Conservation (phyloP, 2,329 filamentous ascomycete species). For the Scytalidium sp. region DNA sequence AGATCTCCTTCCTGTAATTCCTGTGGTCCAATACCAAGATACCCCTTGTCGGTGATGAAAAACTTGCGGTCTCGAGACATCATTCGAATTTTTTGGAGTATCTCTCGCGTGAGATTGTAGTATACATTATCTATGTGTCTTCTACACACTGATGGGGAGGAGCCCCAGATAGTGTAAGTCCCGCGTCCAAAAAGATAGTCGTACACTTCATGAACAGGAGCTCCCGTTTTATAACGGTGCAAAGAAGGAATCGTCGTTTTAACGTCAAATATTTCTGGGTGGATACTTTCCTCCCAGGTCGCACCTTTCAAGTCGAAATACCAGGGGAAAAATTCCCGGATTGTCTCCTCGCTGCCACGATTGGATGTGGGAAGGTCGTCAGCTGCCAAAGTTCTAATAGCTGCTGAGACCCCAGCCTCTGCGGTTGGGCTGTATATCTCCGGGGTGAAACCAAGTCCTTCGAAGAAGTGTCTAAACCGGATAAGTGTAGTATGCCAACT, state of each 20-base stretch:
- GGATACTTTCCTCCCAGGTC: not conserved
- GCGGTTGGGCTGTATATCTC: not conserved
- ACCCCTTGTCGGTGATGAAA: slow-evolving; percentile 7
- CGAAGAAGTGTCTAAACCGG: not conserved
- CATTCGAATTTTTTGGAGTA: not conserved
- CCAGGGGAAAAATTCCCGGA: not conserved
- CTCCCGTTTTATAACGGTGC: not conserved
- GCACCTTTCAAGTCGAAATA: not conserved
- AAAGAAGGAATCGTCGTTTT: not conserved
- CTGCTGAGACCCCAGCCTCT: not conserved
- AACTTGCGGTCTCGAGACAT: slow-evolving; percentile 35
- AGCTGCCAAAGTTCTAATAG: not conserved
- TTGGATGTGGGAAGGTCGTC: not conserved
- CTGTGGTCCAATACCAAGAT: slow-evolving; percentile 6
- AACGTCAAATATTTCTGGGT: not conserved
- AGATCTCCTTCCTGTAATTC: slow-evolving; percentile 1
- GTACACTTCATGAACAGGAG: not conserved
- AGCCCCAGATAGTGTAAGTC: not conserved
- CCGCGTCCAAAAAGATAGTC: not conserved
- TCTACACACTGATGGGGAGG: not conserved
- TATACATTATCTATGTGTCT: not conserved
- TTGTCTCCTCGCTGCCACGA: not conserved
- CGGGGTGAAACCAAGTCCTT: not conserved
- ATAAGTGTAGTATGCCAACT: not conserved
- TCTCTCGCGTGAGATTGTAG: slow-evolving; percentile 10